Conservation (phyloP, 805 yeast genomes). For the Lipomyces yamadae region DNA sequence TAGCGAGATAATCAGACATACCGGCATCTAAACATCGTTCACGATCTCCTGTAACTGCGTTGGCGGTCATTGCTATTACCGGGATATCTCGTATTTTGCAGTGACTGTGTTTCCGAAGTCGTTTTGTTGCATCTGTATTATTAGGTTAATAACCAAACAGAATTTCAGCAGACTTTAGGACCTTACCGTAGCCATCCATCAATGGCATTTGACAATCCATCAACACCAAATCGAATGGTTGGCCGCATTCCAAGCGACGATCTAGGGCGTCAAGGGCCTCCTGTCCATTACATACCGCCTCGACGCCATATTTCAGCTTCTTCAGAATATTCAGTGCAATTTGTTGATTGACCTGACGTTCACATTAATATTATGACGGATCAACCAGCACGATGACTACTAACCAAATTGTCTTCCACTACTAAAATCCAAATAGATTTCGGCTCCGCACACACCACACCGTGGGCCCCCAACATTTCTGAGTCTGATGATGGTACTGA, state of each 20-base stretch:
- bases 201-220: conserved; percentile 40
- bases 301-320: conserved; percentile 25
- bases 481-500: background rate
- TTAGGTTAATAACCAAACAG: background rate
- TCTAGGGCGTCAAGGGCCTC: conserved; percentile 35
- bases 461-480: background rate
- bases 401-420: conserved; percentile 36
- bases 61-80: conserved; percentile 75
- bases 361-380: background rate
- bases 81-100: conserved; percentile 21
- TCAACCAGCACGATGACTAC: conserved; percentile 3
- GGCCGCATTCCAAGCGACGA: conserved; percentile 13
- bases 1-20: conserved; percentile 77
- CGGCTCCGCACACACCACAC: conserved; percentile 3
- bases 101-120: conserved; percentile 21
- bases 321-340: conserved; percentile 35
- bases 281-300: conserved; percentile 37
- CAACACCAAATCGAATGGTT: conserved; percentile 29
- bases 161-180: background rate
- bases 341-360: conserved; percentile 32
- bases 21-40: conserved; percentile 73
- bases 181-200: conserved; percentile 38
- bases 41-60: conserved; percentile 79
- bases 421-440: conserved; percentile 28
- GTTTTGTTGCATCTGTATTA: conserved; percentile 31